Conservation (phyloP, 176 grass and related monocot species). For the Calamus simplicifolius region DNA sequence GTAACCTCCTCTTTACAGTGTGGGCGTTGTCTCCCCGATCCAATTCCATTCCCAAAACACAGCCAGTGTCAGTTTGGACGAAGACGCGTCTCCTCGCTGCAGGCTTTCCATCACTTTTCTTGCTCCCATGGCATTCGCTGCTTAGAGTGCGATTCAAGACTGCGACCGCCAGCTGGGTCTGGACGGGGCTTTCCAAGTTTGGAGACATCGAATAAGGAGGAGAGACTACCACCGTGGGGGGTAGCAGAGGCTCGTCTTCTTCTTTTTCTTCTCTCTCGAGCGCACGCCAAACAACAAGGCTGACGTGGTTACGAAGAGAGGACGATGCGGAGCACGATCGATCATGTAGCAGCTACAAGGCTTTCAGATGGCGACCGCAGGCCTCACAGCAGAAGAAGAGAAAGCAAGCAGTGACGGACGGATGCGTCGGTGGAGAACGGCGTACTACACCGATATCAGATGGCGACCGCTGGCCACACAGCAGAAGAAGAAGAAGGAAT, state of each 20-base stretch:
- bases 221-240: not conserved
- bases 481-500: not conserved
- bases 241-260: not conserved
- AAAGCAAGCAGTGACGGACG: not conserved
- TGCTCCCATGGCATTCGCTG: conserved; percentile 57
- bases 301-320: conserved; percentile 8
- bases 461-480: not conserved
- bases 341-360: not conserved
- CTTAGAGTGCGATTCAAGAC: conserved; percentile 46
- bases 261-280: conserved; percentile 7
- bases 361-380: not conserved
- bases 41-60: conserved; percentile 71
- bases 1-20: conserved; percentile 87
- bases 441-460: not conserved
- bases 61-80: conserved; percentile 89
- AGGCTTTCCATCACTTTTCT: conserved; percentile 44
- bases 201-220: conserved; percentile 42
- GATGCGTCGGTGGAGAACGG: no score
- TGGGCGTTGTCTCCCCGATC: conserved; percentile 85
- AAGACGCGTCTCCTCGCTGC: conserved; percentile 83
- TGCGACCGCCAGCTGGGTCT: conserved; percentile 89
- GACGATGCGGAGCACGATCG: not conserved
- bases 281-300: conserved; percentile 11
- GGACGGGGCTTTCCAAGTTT: conserved; percentile 82
- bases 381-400: not conserved